Base-by-base conservation (phyloP, 1,284 basidiomycete species). In the Microbotryum saponariae region DNA sequence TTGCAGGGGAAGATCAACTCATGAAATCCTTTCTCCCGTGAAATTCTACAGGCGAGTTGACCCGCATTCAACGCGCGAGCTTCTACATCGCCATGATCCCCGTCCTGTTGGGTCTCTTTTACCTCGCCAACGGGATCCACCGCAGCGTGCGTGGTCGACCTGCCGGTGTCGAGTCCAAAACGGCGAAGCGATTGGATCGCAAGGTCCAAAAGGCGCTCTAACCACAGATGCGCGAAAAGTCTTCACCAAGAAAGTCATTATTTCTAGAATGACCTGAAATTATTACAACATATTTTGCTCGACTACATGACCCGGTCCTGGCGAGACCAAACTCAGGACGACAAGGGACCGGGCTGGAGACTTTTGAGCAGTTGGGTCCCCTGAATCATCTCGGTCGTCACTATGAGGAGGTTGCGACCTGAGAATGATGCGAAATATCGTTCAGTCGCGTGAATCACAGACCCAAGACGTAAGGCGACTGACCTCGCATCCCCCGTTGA, bases 321-420 rank as follows among this genome's bases (percentile, higher is more conserved):
- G 37, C 37, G 37, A 42, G 37, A 42, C 37, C 12, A 31, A 7
- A 16, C 37, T 42, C 37, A 42, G 12, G 37, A 42, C 5, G 37
- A 42, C 48, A 29, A 50, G 9, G 3, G 27, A 10, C 31, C 51
- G 6, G 27, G n/a, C 27, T 56, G 37, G 21, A 54, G 60, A 20
- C 29, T 31, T 9, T 51, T 51, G 33, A 67, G 54, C 25, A 67
- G 33, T 16, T 63, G 62, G 44, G 61, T 74, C 45, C 91, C 91
- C 71, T 82, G 92, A 64, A 93, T 80, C 50, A 93, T 88, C 2
- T 88, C 86, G 31, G 91, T 93, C 1, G 91, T 93, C 10, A 88
- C 89, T 63, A 96, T 85, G 69, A 94, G 76, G 75, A 91, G 90
- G 67, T 82, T 85, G 55, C 89, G 83, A 42, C 88, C 89, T 91